Evolutionary conservation across 2,329 filamentous ascomycete genomes (phyloP).

Genomic region (Venturia nashicola): DNA sequence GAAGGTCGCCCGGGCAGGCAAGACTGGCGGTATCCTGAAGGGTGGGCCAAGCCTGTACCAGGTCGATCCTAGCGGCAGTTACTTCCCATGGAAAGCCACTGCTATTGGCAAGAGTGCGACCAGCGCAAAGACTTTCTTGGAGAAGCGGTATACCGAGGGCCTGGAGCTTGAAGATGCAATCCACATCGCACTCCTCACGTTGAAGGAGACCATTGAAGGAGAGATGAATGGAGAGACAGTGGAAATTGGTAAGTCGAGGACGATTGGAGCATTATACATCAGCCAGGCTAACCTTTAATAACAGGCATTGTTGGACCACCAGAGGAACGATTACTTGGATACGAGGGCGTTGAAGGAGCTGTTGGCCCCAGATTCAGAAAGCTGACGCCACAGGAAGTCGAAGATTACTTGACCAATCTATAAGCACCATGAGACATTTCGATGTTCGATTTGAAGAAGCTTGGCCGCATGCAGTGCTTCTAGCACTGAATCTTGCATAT

Average conservation of each 20-base stretch:
- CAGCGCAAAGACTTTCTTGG: constrained; percentile 95
- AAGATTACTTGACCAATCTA: constrained; percentile 98
- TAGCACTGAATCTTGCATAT: not conserved
- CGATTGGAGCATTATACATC: constrained; percentile 6
- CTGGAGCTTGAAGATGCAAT: constrained; percentile 96
- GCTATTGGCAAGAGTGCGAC: constrained; percentile 98
- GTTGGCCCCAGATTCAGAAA: constrained; percentile 83
- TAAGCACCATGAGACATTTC: constrained; percentile 32
- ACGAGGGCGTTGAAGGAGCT: constrained; percentile 77
- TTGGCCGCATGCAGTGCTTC: not conserved
- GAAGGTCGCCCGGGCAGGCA: constrained; percentile 60
- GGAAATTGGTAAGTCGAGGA: constrained; percentile 64
- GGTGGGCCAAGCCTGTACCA: constrained; percentile 96
- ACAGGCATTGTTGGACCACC: constrained; percentile 88
- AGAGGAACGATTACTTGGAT: constrained; percentile 82
- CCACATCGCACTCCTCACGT: constrained; percentile 89
- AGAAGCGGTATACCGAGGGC: constrained; percentile 97
- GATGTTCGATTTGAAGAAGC: not conserved
- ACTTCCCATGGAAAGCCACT: constrained; percentile 99
- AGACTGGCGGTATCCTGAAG: constrained; percentile 92
- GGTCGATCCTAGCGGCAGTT: constrained; percentile 96
- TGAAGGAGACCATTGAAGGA: constrained; percentile 98
- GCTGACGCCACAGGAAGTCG: constrained; percentile 93
- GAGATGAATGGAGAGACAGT: constrained; percentile 99
- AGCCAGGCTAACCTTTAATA: constrained; percentile 8